phyloP scores from a whole-genome alignment of 306 rosid genomes.

The Leucaena leucocephala region DNA sequence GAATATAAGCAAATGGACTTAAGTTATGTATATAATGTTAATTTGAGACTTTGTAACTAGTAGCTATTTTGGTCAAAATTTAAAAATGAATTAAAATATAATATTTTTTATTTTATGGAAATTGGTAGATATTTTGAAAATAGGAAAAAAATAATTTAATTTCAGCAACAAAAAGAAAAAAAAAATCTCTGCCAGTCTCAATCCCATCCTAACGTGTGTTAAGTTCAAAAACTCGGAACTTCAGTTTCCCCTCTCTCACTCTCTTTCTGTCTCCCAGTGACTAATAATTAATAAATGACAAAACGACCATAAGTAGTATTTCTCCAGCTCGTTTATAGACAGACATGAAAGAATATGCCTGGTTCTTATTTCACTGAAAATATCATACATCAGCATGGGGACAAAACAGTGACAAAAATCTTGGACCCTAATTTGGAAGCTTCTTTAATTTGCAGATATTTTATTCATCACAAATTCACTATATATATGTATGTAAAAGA shows the following conservation, averaged over 20 bases:
- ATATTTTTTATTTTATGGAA: too few relatives aligned
- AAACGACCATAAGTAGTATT: background rate
- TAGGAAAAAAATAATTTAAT: too few relatives aligned
- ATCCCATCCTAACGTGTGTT: background rate
- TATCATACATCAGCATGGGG: slow-evolving; percentile 34
- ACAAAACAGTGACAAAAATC: slow-evolving; percentile 52
- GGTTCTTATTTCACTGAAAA: slow-evolving; percentile 32
- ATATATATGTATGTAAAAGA: background rate
- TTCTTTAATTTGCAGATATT: slow-evolving; percentile 37
- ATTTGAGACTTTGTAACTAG: too few relatives aligned
- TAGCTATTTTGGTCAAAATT: too few relatives aligned
- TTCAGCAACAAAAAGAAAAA: background rate
- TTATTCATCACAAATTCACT: background rate
- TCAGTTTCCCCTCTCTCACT: background rate
- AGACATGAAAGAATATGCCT: slow-evolving; percentile 47
- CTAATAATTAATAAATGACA: background rate
- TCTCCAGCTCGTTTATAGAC: background rate
- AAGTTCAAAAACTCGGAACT: background rate
- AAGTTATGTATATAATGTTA: too few relatives aligned
- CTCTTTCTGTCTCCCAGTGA: background rate
- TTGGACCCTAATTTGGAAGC: slow-evolving; percentile 43
- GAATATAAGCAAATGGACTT: too few relatives aligned
- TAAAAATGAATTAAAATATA: too few relatives aligned
- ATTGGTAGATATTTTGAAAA: too few relatives aligned
- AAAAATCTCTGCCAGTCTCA: background rate